These are phyloP conservation scores for Eucalyptus tenuipes DNA, from an alignment of 345 rosid species.

Conservation along the genomic window DNA sequence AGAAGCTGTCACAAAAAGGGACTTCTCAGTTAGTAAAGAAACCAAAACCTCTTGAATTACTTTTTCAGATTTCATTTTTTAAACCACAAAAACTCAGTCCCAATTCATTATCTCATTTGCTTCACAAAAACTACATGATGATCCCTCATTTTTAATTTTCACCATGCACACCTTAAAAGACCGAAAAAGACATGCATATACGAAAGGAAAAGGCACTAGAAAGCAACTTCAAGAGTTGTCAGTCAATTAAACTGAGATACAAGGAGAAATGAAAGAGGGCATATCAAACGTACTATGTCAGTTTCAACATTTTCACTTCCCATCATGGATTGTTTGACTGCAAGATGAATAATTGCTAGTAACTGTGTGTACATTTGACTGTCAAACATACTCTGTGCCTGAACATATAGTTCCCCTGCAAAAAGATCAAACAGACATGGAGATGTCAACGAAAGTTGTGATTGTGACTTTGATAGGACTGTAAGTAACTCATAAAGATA, in stretches of 20 bases:
- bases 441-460: not conserved
- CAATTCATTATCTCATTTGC: not conserved
- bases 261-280: not conserved
- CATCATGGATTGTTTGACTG: constrained; percentile 44
- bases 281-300: constrained; percentile 54
- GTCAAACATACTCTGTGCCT: constrained; percentile 82
- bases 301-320: constrained; percentile 48
- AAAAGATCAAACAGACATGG: constrained; percentile 2
- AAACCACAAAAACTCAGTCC: not conserved
- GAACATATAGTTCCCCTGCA: constrained; percentile 83
- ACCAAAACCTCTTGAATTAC: not conserved
- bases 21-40: not conserved
- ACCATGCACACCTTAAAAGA: not conserved
- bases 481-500: not conserved
- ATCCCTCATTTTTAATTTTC: not conserved
- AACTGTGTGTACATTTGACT: constrained; percentile 63
- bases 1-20: not conserved
- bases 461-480: not conserved
- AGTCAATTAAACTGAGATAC: not conserved
- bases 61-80: not conserved
- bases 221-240: not conserved
- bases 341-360: constrained; percentile 58
- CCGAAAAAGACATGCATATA: not conserved
- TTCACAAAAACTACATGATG: not conserved
- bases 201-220: not conserved